Evolutionary conservation across 805 yeast species (phyloP).

Genomic region (Zygoascus flipseniorum): DNA sequence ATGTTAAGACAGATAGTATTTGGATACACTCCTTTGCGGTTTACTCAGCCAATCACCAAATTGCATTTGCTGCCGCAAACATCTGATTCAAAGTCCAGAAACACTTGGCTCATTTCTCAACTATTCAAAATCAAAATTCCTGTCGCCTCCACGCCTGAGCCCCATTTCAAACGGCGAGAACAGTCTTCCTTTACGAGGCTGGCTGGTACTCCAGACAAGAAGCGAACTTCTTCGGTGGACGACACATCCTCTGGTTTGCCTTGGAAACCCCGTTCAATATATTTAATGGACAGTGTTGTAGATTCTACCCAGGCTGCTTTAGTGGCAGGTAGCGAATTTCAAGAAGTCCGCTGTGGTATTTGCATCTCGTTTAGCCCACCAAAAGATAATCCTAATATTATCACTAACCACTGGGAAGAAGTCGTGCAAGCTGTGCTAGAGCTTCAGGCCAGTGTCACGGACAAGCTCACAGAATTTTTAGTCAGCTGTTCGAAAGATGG

Average conservation of each 20-base stretch:
- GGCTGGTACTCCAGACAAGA: neutral
- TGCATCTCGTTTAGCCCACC: slow-evolving; percentile 13
- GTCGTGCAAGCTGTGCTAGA: slow-evolving; percentile 14
- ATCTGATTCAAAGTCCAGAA: neutral
- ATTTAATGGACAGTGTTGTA: neutral
- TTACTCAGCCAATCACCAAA: slow-evolving; percentile 16
- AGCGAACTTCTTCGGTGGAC: neutral
- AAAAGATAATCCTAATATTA: slow-evolving; percentile 6
- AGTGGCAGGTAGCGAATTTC: neutral
- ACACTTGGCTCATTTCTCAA: slow-evolving; percentile 16
- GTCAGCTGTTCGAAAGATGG: neutral
- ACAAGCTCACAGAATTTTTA: slow-evolving; percentile 4
- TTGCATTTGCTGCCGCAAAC: slow-evolving; percentile 15
- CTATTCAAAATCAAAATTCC: slow-evolving; percentile 15
- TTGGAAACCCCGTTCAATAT: slow-evolving; percentile 8
- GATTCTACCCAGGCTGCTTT: neutral
- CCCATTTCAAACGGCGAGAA: neutral
- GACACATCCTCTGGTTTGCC: neutral
- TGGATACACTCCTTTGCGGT: slow-evolving; percentile 19
- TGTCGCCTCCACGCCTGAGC: neutral
- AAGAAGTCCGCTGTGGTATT: slow-evolving; percentile 16
- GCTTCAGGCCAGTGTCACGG: slow-evolving; percentile 9
- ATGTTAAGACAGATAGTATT: slow-evolving; percentile 18
- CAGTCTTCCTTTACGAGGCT: neutral
- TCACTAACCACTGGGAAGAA: slow-evolving; percentile 22